Conservation (phyloP, 352 stramenopile species). For the Globisporangium orthogonon region DNA sequence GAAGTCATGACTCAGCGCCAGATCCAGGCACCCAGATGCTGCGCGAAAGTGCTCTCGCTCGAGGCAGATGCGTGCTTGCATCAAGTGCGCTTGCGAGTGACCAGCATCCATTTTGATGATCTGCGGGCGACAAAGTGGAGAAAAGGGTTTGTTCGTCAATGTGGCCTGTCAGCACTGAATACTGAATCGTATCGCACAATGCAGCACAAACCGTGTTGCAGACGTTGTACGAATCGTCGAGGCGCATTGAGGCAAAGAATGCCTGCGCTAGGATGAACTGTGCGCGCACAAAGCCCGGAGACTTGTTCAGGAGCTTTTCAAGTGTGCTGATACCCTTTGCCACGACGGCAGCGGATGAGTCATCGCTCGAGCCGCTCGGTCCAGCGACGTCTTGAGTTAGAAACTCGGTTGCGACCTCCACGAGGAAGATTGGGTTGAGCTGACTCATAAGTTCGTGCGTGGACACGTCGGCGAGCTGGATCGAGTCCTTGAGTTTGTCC, state of each 20-base stretch:
- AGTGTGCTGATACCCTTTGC: constrained; percentile 69
- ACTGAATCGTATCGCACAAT: not conserved
- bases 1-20: constrained; percentile 89
- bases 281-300: constrained; percentile 75
- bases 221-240: constrained; percentile 79
- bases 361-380: constrained; percentile 4
- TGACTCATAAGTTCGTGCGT: constrained; percentile 71
- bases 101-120: constrained; percentile 75
- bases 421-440: constrained; percentile 86
- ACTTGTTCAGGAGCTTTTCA: constrained; percentile 78
- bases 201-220: constrained; percentile 33
- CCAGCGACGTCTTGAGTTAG: constrained; percentile 33
- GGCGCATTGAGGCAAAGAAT: constrained; percentile 56
- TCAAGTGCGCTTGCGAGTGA: constrained; percentile 72
- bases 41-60: constrained; percentile 70
- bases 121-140: constrained; percentile 4
- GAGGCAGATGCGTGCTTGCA: constrained; percentile 78
- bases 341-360: constrained; percentile 12
- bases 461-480: constrained; percentile 54
- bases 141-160: too few relatives aligned
- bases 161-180: too few relatives aligned
- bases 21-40: constrained; percentile 72
- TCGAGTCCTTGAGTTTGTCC: constrained; percentile 63
- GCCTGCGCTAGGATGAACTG: constrained; percentile 81
- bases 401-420: constrained; percentile 84